These are phyloP conservation scores for Tylopilus sp. DNA, from an alignment of 1,284 basidiomycete species.

Conservation along the genomic window DNA sequence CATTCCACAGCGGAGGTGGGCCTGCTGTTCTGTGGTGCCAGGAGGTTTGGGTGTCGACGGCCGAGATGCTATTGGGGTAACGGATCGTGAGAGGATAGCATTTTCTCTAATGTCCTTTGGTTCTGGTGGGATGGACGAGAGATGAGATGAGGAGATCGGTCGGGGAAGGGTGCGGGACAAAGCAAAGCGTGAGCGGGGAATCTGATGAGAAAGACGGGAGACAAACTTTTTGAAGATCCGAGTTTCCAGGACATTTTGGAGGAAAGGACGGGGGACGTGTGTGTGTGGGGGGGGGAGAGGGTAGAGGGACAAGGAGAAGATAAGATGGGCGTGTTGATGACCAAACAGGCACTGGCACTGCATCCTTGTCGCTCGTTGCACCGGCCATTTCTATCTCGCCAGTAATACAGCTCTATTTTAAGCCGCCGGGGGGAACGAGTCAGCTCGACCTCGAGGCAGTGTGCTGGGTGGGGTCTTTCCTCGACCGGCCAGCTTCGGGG, in stretches of 20 bases:
- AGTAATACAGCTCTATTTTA: not conserved
- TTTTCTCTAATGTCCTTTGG: slow-evolving; percentile 65
- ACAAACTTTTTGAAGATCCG: slow-evolving; percentile 42
- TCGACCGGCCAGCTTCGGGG: not conserved
- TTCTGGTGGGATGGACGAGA: slow-evolving; percentile 38
- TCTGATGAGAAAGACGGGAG: too few species aligned
- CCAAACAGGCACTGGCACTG: slow-evolving; percentile 5
- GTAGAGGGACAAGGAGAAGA: slow-evolving; percentile 3
- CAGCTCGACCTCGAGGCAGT: not conserved
- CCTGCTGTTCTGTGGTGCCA: slow-evolving; percentile 43
- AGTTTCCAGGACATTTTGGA: slow-evolving; percentile 42
- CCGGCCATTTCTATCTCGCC: not conserved
- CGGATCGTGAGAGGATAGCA: slow-evolving; percentile 64
- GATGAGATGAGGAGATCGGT: slow-evolving; percentile 1
- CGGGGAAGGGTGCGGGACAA: not conserved
- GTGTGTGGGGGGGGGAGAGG: not conserved
- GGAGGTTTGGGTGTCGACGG: slow-evolving; percentile 67
- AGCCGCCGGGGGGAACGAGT: not conserved
- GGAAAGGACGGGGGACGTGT: not conserved
- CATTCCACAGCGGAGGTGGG: slow-evolving; percentile 75
- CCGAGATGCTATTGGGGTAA: slow-evolving; percentile 69
- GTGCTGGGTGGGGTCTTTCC: not conserved
- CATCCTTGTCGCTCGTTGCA: not conserved
- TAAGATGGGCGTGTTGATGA: slow-evolving; percentile 15
- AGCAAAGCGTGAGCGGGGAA: not conserved